Percentiles rank a stretch among this genome's conserved stretches.
Evolutionary conservation across 345 rosid genomes (phyloP).

Genomic region (Populus euphratica): DNA sequence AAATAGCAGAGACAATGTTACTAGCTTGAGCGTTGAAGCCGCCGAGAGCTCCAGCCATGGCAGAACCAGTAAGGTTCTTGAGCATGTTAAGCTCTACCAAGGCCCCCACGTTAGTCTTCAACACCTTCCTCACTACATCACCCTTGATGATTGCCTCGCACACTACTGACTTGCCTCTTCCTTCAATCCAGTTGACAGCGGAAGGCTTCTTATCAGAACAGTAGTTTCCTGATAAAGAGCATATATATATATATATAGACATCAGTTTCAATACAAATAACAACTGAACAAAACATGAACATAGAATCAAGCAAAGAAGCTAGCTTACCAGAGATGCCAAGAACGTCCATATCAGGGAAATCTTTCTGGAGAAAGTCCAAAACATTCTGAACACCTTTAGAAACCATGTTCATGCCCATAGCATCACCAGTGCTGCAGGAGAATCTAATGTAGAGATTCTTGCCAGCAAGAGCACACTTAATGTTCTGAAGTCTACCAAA

Average conservation of each 20-base stretch:
- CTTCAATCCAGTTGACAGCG: constrained; percentile 50
- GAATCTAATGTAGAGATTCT: constrained; percentile 39
- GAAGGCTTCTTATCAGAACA: constrained; percentile 50
- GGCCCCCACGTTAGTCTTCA: constrained; percentile 35
- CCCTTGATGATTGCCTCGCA: constrained; percentile 40
- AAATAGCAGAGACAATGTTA: constrained; percentile 37
- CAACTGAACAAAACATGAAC: background rate
- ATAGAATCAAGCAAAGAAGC: background rate
- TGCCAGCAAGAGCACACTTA: constrained; percentile 34
- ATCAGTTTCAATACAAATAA: background rate
- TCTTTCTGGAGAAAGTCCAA: constrained; percentile 35
- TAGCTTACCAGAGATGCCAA: constrained; percentile 37
- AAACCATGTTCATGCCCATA: constrained; percentile 53
- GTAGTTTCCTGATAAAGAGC: constrained; percentile 31
- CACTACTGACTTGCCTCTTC: constrained; percentile 45
- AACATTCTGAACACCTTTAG: constrained; percentile 47
- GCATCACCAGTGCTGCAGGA: constrained; percentile 45
- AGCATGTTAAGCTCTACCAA: constrained; percentile 47
- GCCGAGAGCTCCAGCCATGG: constrained; percentile 47
- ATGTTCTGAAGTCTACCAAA: constrained; percentile 34
- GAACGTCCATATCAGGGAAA: constrained; percentile 45
- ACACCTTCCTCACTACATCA: constrained; percentile 35
- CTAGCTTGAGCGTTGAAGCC: constrained; percentile 52
- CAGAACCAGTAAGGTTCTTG: constrained; percentile 47
- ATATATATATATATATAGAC: background rate